Base-by-base conservation (phyloP, 2,329 filamentous ascomycete genomes). In the Coniella vitis region DNA sequence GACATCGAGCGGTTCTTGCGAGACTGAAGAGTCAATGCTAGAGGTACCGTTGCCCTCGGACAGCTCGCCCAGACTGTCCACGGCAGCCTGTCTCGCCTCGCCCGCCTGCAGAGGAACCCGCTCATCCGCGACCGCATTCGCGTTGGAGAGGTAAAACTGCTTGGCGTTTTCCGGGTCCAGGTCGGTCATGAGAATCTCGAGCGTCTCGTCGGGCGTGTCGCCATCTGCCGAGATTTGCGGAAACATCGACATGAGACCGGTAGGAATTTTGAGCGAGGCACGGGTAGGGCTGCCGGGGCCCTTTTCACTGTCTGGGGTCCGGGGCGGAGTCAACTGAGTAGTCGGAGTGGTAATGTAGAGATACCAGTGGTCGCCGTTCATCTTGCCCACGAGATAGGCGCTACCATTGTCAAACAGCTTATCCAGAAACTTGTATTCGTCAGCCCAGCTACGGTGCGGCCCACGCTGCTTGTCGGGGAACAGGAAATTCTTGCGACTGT, bases 361-460 rank as follows among this genome's bases (percentile, higher is more conserved):
- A 65, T 97, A 97, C 93, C 93, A 98, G 61, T 98, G 93, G 67
- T 98, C 93, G 51, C 93, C 91, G 60, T 98, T 98, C 91, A 97
- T 97, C 72, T 96, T 97, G 62, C 93, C 93, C 57, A 98, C 94
- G 90, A 97, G 95, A 69, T 98, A 98, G 44, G 93, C 93, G 67
- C 91, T 97, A 48, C 93, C 93, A 49, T 87, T 85, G 54, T 86
- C 76, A 65, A 98, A 96, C 68, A 90, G 87, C 64, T 87, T 85
- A 69, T 98, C 93, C 55, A 98, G 77, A 60, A 85, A 95, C 60
- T 84, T 86, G 62, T 97, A 91, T 66, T 98, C 93, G 64, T 96
- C 86, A 58, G 90, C 86, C 93, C 93, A 98, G 81, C 90, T 97
- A 55, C 90, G 86, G 69, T 98, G 93, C 47, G 93, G 93, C 7